Evolutionary conservation across 2,329 filamentous ascomycete genomes (phyloP).

Genomic region (Sarocladiaceae sp.): DNA sequence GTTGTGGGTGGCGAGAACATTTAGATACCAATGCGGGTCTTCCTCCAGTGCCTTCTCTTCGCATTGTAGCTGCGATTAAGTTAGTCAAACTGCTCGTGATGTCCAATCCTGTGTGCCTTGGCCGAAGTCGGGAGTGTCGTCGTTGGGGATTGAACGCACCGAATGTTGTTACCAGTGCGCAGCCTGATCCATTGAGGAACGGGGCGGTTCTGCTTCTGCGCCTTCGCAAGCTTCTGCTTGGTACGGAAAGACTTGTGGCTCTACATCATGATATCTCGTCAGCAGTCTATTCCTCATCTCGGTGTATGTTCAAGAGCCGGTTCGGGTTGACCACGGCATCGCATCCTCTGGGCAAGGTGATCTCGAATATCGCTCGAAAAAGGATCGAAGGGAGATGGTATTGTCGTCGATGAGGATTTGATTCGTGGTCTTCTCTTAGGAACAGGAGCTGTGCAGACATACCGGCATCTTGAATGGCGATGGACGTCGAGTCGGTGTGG

Average conservation of each 20-base stretch:
- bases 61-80: constrained; percentile 82
- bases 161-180: constrained; percentile 98
- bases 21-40: constrained; percentile 99
- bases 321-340: neutral
- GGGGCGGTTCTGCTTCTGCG: constrained; percentile 99
- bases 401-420: neutral
- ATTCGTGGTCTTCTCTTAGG: constrained; percentile 1
- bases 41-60: constrained; percentile 99
- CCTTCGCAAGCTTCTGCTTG: constrained; percentile 99
- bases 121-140: neutral
- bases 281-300: constrained; percentile 15
- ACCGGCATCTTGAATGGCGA: constrained; percentile 38
- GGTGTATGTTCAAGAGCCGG: neutral
- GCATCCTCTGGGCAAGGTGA: neutral
- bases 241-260: constrained; percentile 99
- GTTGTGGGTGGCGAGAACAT: constrained; percentile 41
- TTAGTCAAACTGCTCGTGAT: constrained; percentile 14
- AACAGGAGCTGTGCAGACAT: constrained; percentile 20
- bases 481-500: constrained; percentile 32
- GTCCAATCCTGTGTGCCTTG: neutral
- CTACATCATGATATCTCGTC: constrained; percentile 42
- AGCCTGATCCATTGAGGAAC: constrained; percentile 99
- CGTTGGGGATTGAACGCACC: constrained; percentile 59
- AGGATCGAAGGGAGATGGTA: neutral
- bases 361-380: neutral